Evolutionary conservation across 2,329 filamentous ascomycete species (phyloP), one percentile per base, ranked within the genome.

Genomic region (Pyricularia pennisetigena): DNA sequence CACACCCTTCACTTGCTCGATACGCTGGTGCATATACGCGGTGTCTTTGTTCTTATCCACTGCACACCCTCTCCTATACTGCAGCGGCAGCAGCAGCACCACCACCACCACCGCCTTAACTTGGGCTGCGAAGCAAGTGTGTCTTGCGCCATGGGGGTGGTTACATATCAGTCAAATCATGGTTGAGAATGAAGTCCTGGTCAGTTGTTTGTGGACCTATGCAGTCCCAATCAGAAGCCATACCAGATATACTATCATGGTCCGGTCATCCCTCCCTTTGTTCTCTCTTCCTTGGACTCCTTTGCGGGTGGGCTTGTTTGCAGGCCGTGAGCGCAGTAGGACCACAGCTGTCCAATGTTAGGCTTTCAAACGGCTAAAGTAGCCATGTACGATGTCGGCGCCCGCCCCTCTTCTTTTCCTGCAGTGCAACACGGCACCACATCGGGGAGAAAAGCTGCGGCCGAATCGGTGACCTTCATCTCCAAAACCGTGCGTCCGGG

Each of bases 381-480:
- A 26, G 26, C 4, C 59, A 62, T 14, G 59, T 62, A 62, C 26
- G 24, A 62, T 62, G 24, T 28, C 59, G 59, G 26, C 59, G 59
- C 59, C 59, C 59, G 59, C 59, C 59, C 26, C 26, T 28, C 59
- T 28, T 28, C 12, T 62, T 14, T 62, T 14, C 12, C 59, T 62
- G 59, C 59, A 62, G 59, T 62, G 59, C 59, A 62, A 62, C 66
- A 67, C 66, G 68, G 41, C 20, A 49, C 41, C 41, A 49, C 41
- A 49, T 49, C 24, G 30, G 64, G 24, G 24, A 35, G 49, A 66
- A 54, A 28, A 4, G 32, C 26, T 66, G 64, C 64, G 64, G 64
- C 64, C 64, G 41, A 66, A 66, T 66, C 64, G 35, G 64, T 32
- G 41, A 35, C 64, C 64, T 26, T 28, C 14, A 28, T 28, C 59